Evolutionary conservation across 2,329 filamentous ascomycete genomes (phyloP).

Genomic region (Colletotrichum spaethianum): DNA sequence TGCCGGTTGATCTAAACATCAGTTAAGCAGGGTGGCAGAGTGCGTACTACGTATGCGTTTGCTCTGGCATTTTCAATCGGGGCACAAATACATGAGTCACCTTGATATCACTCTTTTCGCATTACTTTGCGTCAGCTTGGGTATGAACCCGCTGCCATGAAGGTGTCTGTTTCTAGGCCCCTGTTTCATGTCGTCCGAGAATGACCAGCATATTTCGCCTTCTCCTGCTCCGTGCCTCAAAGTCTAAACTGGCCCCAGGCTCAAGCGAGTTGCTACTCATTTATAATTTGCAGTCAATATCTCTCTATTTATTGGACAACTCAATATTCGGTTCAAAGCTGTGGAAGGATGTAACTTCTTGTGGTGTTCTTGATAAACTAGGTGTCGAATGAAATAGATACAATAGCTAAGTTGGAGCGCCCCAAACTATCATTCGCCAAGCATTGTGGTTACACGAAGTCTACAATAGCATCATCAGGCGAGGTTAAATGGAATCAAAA

Average conservation of each 20-base stretch:
- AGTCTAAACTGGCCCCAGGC: background rate
- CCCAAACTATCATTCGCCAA: no score
- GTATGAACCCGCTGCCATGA: background rate
- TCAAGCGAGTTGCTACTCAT: background rate
- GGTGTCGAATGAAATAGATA: no score
- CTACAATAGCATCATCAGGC: no score
- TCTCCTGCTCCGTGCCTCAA: background rate
- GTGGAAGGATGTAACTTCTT: no score
- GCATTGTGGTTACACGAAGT: no score
- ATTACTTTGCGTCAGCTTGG: background rate
- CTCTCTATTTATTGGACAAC: background rate
- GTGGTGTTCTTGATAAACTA: no score
- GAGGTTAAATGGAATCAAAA: no score
- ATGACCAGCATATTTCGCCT: background rate
- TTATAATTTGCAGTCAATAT: background rate
- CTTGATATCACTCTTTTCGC: background rate
- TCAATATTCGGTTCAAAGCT: no score
- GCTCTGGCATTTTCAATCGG: background rate
- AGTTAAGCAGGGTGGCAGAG: background rate
- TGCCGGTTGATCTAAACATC: background rate
- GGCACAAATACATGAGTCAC: background rate
- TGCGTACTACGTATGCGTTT: slow-evolving; percentile 1
- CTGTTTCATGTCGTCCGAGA: slow-evolving; percentile 22
- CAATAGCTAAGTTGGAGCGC: no score
- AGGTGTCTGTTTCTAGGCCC: background rate